Conservation (phyloP, 306 rosid species). For the Ceratonia siliqua region DNA sequence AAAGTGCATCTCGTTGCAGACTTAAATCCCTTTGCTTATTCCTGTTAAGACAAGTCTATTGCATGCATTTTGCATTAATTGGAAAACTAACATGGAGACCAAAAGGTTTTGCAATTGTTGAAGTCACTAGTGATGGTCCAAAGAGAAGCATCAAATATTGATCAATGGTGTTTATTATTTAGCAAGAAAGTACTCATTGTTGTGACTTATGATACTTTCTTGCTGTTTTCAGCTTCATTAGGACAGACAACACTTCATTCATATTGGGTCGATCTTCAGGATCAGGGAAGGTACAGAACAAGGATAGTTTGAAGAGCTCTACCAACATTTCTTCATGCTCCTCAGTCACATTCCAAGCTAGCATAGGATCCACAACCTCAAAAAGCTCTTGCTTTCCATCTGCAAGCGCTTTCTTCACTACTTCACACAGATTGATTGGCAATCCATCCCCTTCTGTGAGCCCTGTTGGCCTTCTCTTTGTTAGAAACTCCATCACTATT, state of each 20-base stretch:
- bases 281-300: constrained; percentile 57
- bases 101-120: background rate
- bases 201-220: background rate
- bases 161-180: constrained; percentile 11
- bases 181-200: background rate
- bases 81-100: constrained; percentile 14
- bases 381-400: constrained; percentile 45
- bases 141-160: no score
- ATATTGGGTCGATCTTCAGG: constrained; percentile 70
- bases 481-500: constrained; percentile 77
- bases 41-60: background rate
- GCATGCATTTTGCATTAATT: constrained; percentile 5
- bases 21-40: background rate
- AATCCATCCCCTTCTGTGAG: constrained; percentile 57
- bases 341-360: constrained; percentile 39
- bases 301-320: constrained; percentile 64
- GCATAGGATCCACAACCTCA: constrained; percentile 58
- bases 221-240: constrained; percentile 49
- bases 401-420: constrained; percentile 60
- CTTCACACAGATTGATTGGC: constrained; percentile 57
- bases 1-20: background rate
- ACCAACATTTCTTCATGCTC: constrained; percentile 37
- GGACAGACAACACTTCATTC: constrained; percentile 55
- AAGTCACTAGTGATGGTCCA: background rate
- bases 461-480: constrained; percentile 74